phyloP scores from a whole-genome alignment of 73 alveolate species.

The Durusdinium trenchii region DNA sequence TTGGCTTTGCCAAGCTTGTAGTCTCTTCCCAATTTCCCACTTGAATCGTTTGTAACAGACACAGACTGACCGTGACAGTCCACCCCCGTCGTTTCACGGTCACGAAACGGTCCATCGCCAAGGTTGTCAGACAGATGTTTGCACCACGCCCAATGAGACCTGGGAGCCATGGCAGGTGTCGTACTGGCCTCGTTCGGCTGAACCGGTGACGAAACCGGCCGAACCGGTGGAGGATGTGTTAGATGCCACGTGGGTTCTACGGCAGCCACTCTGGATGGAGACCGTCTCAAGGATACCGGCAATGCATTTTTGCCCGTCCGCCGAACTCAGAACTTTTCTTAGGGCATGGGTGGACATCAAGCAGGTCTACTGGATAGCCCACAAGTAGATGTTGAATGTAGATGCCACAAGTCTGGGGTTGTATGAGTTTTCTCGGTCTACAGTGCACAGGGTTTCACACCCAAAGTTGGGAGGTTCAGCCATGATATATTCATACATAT shows the following conservation, averaged over 20 bases:
- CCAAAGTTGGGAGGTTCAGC: not conserved
- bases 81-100: not conserved
- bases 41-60: not conserved
- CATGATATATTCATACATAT: not conserved
- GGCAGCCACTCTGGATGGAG: not conserved
- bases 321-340: not conserved
- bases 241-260: too few relatives aligned
- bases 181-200: too few relatives aligned
- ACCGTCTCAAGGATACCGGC: not conserved
- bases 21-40: not conserved
- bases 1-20: not conserved
- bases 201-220: too few relatives aligned
- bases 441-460: not conserved
- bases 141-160: constrained; percentile 1
- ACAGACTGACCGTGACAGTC: not conserved
- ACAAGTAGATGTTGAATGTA: too few relatives aligned
- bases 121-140: not conserved
- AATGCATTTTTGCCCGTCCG: not conserved
- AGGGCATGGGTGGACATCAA: too few relatives aligned
- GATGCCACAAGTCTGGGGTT: too few relatives aligned
- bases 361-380: too few relatives aligned
- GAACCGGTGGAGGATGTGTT: too few relatives aligned
- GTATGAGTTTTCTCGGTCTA: too few relatives aligned
- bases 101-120: not conserved
- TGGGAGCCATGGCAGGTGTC: constrained; percentile 15